phyloP scores from a whole-genome alignment of 2,329 filamentous ascomycete species.

The Penicillium olsonii region DNA sequence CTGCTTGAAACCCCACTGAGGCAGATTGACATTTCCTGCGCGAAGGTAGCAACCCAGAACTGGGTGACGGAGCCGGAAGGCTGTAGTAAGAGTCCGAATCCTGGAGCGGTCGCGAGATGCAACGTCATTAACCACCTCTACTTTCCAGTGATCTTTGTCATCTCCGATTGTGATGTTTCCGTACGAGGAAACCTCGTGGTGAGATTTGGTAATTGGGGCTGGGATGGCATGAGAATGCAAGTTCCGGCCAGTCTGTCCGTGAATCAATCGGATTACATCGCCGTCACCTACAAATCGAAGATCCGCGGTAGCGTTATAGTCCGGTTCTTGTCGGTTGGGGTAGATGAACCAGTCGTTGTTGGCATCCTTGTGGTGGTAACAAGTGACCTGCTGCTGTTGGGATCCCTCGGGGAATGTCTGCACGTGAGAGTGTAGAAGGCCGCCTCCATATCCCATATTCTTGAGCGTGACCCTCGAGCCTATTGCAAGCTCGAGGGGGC shows the following conservation, averaged over 20 bases:
- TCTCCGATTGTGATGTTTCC: constrained; percentile 95
- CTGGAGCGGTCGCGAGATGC: constrained; percentile 81
- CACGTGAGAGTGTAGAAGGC: constrained; percentile 92
- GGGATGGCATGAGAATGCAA: constrained; percentile 90
- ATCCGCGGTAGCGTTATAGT: constrained; percentile 71
- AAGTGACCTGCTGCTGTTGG: constrained; percentile 92
- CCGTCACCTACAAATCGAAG: constrained; percentile 75
- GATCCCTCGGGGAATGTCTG: constrained; percentile 96
- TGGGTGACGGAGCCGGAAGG: constrained; percentile 83
- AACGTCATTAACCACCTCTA: constrained; percentile 89
- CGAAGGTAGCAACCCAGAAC: constrained; percentile 88
- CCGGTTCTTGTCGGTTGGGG: constrained; percentile 76
- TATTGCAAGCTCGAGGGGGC: constrained; percentile 85
- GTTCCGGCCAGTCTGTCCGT: constrained; percentile 94
- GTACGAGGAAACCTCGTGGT: constrained; percentile 93
- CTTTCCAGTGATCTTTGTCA: constrained; percentile 94
- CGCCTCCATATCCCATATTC: constrained; percentile 99
- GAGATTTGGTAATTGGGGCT: constrained; percentile 83
- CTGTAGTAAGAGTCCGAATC: constrained; percentile 87
- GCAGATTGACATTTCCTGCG: constrained; percentile 92
- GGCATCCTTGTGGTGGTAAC: constrained; percentile 98
- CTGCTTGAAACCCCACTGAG: constrained; percentile 99
- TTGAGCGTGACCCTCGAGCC: constrained; percentile 92
- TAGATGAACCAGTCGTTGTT: constrained; percentile 99
- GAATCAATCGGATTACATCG: constrained; percentile 80